A percentile compares a stretch with the other conserved stretches of the same genome.
phyloP scores from a whole-genome alignment of 208 protist species.

The Crithidia acanthocephali region DNA sequence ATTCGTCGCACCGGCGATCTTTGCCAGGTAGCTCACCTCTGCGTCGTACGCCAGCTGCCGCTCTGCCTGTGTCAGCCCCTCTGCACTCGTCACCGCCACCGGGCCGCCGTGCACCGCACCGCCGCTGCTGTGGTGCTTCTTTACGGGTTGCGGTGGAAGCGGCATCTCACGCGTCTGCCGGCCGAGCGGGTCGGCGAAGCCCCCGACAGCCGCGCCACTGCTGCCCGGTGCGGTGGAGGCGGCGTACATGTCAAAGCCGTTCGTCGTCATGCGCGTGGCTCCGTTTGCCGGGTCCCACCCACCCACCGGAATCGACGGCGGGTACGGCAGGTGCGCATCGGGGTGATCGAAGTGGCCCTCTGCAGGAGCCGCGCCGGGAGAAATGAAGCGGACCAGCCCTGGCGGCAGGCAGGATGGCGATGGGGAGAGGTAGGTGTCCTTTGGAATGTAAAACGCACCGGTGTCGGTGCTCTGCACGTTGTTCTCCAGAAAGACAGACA shows the following conservation, averaged over 20 bases:
- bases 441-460: slow-evolving; percentile 68
- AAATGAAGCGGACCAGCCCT: slow-evolving; percentile 45
- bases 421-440: slow-evolving; percentile 48
- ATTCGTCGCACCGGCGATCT: slow-evolving; percentile 39
- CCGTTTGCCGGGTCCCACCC: slow-evolving; percentile 47
- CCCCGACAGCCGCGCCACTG: background rate
- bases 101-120: background rate
- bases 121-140: background rate
- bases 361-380: background rate
- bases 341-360: slow-evolving; percentile 49
- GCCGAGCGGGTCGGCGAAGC: slow-evolving; percentile 26
- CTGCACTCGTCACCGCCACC: background rate
- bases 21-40: slow-evolving; percentile 66
- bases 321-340: slow-evolving; percentile 46
- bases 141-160: background rate
- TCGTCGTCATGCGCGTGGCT: slow-evolving; percentile 44
- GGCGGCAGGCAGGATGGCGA: slow-evolving; percentile 50
- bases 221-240: background rate
- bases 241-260: slow-evolving; percentile 69
- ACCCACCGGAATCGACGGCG: slow-evolving; percentile 34
- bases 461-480: slow-evolving; percentile 62
- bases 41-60: slow-evolving; percentile 39
- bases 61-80: slow-evolving; percentile 12
- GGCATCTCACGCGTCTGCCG: slow-evolving; percentile 44
- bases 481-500: slow-evolving; percentile 87